Evolutionary conservation across 1,284 basidiomycete genomes (phyloP).

Genomic region (Schizophyllum amplum): DNA sequence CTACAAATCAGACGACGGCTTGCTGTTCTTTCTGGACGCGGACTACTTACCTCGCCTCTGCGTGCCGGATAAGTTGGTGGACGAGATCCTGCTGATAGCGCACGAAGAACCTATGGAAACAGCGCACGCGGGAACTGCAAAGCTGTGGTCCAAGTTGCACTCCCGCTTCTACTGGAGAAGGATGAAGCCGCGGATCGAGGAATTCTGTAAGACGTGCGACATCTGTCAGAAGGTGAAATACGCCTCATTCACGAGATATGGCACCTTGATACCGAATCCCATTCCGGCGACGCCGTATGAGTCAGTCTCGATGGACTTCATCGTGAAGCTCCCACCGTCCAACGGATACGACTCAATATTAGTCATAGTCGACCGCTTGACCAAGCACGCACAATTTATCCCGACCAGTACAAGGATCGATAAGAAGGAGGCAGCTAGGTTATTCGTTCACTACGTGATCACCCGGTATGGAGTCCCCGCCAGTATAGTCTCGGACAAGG

Average conservation of each 20-base stretch:
- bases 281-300: constrained; percentile 14
- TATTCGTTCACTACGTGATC: constrained; percentile 5
- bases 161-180: constrained; percentile 10
- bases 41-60: constrained; percentile 15
- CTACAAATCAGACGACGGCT: constrained; percentile 10
- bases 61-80: constrained; percentile 9
- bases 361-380: constrained; percentile 26
- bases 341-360: constrained; percentile 19
- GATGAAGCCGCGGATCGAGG: constrained; percentile 3
- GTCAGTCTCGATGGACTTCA: constrained; percentile 15
- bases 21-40: constrained; percentile 18
- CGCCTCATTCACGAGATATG: neutral
- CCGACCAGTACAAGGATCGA: constrained; percentile 8
- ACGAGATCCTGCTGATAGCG: constrained; percentile 5
- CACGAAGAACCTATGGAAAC: constrained; percentile 9
- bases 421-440: constrained; percentile 1
- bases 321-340: constrained; percentile 13
- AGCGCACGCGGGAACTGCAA: constrained; percentile 9
- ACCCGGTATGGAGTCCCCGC: constrained; percentile 6
- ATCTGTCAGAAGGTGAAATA: constrained; percentile 17
- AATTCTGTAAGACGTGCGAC: constrained; percentile 17
- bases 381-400: constrained; percentile 24
- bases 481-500: constrained; percentile 9
- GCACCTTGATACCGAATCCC: constrained; percentile 7
- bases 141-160: neutral